Base-by-base conservation (phyloP, 768 basidiomycete species). In the Kondoa subrosea region DNA sequence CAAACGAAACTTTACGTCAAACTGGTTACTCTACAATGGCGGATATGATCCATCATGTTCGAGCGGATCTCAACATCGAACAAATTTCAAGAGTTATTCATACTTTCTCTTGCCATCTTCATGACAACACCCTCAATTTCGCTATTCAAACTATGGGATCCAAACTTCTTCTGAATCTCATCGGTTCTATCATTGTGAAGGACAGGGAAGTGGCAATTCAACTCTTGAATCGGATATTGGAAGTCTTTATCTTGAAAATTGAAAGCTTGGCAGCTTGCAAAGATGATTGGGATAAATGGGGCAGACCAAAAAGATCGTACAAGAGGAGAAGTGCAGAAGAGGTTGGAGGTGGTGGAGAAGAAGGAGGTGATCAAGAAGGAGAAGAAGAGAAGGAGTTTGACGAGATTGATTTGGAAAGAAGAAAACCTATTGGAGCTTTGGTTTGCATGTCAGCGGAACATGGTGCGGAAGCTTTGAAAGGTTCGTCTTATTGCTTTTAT, bases 11-110 rank as follows among this genome's bases (percentile, higher is more conserved):
- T 59, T 82, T 95, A 56, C 81, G 89, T 87, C 84, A 87, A 1
- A 82, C 85, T 56, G 87, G 88, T 1, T 92, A 91, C 77, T 86
- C 85, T 68, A 87, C 89, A 60, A 84, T 93, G 3, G 91, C 91
- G 33, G 95, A 99, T 77, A 82, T 96, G 14, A 85, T 95, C 66
- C 91, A 96, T 75, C 90, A 95, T 74, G 82, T 92, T 67, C 87
- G 90, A 64, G 81, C 80, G 58, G 91, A 96, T 25, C 83, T 97
- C 50, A 84, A 84, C 1, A 80, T 86, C 2, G 77, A 82, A 8
- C 91, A 93, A 73, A 80, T 96, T 25, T 81, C 84, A 2, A 83
- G 84, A 21, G 84, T 93, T 67, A 84, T 91, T 29, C 84, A 87
- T 72, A 83, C 88, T 65, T 95, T 89, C 76, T 88, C 91, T 1